Evolutionary conservation across 1,284 basidiomycete genomes (phyloP).

Genomic region (Neolentinus lepideus): DNA sequence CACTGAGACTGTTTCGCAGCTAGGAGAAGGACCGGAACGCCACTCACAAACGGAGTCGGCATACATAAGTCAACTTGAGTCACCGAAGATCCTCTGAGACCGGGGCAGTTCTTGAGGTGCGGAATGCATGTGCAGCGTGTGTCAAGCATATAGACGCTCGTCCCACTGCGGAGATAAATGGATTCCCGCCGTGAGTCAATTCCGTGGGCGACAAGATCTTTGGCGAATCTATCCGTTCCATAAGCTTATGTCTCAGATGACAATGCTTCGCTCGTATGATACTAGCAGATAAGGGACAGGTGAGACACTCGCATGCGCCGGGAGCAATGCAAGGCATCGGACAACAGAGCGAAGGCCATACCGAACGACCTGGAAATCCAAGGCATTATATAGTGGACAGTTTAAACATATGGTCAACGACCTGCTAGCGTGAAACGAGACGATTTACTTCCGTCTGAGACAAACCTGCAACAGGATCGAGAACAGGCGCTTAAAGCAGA

Average conservation of each 20-base stretch:
- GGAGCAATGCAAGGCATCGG: background rate
- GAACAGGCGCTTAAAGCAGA: background rate
- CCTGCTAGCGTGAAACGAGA: background rate
- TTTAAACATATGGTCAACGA: too few species aligned
- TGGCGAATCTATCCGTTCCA: background rate
- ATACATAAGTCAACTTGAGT: too few species aligned
- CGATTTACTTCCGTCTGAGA: background rate
- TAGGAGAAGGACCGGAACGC: too few species aligned
- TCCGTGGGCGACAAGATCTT: background rate
- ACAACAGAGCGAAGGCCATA: background rate
- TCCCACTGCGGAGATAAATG: background rate
- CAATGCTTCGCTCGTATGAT: background rate
- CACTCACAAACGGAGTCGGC: too few species aligned
- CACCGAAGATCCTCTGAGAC: too few species aligned
- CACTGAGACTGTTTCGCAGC: too few species aligned
- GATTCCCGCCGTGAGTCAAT: background rate
- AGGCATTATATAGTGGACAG: too few species aligned
- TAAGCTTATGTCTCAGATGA: background rate
- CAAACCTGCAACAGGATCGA: background rate
- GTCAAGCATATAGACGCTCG: too few species aligned
- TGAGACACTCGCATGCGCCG: background rate
- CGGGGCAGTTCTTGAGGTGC: too few species aligned
- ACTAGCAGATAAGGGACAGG: background rate
- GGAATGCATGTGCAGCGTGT: too few species aligned
- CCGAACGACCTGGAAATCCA: too few species aligned